These are phyloP conservation scores for Candida montana DNA, from an alignment of 805 yeast genomes.

Conservation along the genomic window DNA sequence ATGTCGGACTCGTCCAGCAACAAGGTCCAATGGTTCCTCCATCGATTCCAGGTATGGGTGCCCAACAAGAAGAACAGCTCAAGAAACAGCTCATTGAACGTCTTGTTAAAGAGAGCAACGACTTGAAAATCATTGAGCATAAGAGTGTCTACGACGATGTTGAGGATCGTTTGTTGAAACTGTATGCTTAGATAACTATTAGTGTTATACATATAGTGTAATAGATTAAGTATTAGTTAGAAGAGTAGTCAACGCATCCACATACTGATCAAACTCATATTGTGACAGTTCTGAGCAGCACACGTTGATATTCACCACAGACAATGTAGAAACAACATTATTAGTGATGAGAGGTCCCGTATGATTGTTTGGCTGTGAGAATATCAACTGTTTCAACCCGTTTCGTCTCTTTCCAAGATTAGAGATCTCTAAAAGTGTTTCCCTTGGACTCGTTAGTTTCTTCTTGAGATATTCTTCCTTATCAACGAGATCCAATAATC, in stretches of 20 bases:
- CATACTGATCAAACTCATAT: background rate
- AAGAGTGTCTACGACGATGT: constrained; percentile 7
- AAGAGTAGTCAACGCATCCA: no score
- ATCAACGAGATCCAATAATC: constrained; percentile 6
- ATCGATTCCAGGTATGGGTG: constrained; percentile 4
- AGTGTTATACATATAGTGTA: no score
- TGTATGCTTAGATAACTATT: constrained; percentile 1
- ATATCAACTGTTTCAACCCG: constrained; percentile 1
- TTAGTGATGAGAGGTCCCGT: constrained; percentile 6
- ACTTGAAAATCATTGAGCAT: constrained; percentile 5
- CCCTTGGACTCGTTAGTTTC: constrained; percentile 1
- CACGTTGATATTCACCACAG: constrained; percentile 1
- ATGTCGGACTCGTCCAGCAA: no score
- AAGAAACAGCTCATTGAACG: constrained; percentile 5
- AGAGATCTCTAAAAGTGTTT: constrained; percentile 4
- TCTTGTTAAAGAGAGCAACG: constrained; percentile 5
- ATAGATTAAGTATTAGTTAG: no score
- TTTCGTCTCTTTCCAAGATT: constrained; percentile 5
- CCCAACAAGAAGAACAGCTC: background rate
- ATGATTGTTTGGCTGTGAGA: constrained; percentile 11
- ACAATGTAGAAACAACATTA: constrained; percentile 7
- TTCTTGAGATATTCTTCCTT: background rate
- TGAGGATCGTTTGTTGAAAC: constrained; percentile 7
- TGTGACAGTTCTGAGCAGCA: background rate
- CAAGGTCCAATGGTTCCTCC: constrained; percentile 27